A percentile compares a stretch with the other conserved stretches of the same genome.
These are phyloP conservation scores for Cordyceps cateniannulata DNA, from an alignment of 2,329 filamentous ascomycete genomes.

Conservation along the genomic window DNA sequence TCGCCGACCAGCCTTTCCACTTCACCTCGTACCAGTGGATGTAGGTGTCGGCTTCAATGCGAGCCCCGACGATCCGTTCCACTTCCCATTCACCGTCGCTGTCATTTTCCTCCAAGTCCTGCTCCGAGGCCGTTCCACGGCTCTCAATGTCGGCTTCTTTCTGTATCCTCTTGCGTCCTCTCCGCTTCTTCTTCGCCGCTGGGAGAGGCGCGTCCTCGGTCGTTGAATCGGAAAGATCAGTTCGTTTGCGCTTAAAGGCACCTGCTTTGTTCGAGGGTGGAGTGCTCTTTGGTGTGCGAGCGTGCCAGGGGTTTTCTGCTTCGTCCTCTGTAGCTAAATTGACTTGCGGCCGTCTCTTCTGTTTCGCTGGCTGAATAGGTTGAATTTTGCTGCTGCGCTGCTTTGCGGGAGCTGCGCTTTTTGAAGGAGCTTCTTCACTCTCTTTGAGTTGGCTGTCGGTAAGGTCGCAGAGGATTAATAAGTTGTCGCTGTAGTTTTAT, in stretches of 20 bases:
- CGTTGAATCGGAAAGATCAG: not conserved
- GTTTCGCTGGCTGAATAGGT: not conserved
- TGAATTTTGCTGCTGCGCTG: not conserved
- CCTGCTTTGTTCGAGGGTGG: not conserved
- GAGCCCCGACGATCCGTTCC: constrained; percentile 38
- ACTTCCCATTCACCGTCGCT: constrained; percentile 36
- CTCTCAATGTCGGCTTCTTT: not conserved
- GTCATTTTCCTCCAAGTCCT: constrained; percentile 5
- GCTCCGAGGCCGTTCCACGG: constrained; percentile 14
- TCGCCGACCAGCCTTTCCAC: constrained; percentile 41
- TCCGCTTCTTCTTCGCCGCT: not conserved
- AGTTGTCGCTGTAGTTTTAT: not conserved
- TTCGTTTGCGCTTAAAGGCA: not conserved
- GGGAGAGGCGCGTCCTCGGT: not conserved
- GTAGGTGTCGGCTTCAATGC: constrained; percentile 30
- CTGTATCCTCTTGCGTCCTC: not conserved
- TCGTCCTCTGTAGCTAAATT: not conserved
- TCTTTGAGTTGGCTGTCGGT: not conserved
- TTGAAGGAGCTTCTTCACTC: not conserved
- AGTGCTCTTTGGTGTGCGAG: not conserved
- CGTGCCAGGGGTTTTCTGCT: too few relatives aligned
- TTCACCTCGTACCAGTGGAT: constrained; percentile 43
- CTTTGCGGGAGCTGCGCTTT: not conserved
- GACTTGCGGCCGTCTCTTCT: not conserved
- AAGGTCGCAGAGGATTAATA: not conserved